These are phyloP conservation scores for Pelargonium fulgidum DNA, from an alignment of 441 rosid species.

Conservation along the genomic window DNA sequence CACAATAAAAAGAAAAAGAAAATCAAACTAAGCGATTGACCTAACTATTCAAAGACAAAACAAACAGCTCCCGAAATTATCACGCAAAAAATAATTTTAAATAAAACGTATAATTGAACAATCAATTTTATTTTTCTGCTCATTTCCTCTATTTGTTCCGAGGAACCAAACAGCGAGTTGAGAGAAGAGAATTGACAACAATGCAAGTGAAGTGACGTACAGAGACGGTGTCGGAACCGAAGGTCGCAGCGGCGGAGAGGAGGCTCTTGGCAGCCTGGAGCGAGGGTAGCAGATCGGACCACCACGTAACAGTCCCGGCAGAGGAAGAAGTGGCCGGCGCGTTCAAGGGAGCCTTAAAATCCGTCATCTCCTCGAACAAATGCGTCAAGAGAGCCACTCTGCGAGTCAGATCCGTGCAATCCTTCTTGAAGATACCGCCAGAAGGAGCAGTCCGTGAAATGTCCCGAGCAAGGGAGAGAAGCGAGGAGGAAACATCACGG, in stretches of 20 bases:
- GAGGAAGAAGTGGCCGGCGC: slow-evolving; percentile 25
- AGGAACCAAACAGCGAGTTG: not conserved
- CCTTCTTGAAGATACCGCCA: slow-evolving; percentile 47
- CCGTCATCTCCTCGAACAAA: slow-evolving; percentile 74
- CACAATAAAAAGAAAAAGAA: not conserved
- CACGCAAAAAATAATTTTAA: too few relatives aligned
- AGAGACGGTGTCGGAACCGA: slow-evolving; percentile 33
- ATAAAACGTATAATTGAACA: too few relatives aligned
- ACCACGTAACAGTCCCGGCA: slow-evolving; percentile 39
- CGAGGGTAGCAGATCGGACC: slow-evolving; percentile 47
- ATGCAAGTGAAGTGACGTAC: slow-evolving; percentile 33
- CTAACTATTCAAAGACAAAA: too few relatives aligned
- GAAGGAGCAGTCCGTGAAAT: not conserved
- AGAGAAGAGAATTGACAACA: not conserved
- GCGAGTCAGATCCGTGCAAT: slow-evolving; percentile 75
- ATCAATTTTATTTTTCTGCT: not conserved
- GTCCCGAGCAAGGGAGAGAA: not conserved
- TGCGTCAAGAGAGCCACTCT: slow-evolving; percentile 60
- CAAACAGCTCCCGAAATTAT: too few relatives aligned
- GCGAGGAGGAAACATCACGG: not conserved
- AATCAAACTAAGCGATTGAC: too few relatives aligned
- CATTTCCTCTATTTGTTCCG: not conserved
- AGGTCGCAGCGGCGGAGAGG: slow-evolving; percentile 37
- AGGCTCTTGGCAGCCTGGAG: slow-evolving; percentile 59
- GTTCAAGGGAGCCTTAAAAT: slow-evolving; percentile 25